Percentiles rank a stretch among this genome's conserved stretches.
Conservation (phyloP, 2,329 filamentous ascomycete genomes). For the Byssothecium circinans region DNA sequence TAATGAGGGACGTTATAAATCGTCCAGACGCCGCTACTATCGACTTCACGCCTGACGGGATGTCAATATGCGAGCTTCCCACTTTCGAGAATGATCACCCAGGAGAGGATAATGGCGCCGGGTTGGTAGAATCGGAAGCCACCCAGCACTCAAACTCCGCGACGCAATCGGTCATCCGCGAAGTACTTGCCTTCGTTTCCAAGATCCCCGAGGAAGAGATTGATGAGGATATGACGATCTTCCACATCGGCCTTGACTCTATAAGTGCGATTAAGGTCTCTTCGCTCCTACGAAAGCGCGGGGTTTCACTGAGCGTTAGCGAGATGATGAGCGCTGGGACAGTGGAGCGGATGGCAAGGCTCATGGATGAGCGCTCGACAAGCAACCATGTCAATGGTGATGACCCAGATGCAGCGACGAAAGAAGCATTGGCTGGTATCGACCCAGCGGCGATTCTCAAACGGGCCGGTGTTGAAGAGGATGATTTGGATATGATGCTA, state of each 20-base stretch:
- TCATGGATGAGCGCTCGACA: conserved; percentile 25
- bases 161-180: conserved; percentile 46
- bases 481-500: conserved; percentile 59
- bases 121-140: neutral
- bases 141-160: conserved; percentile 27
- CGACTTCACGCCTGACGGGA: conserved; percentile 52
- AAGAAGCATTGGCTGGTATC: conserved; percentile 41
- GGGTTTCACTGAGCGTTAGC: conserved; percentile 66
- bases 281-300: conserved; percentile 66
- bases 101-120: neutral
- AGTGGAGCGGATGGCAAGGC: conserved; percentile 63
- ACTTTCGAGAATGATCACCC: conserved; percentile 37
- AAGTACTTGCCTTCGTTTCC: conserved; percentile 60
- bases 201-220: conserved; percentile 62
- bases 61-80: conserved; percentile 68
- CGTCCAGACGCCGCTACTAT: conserved; percentile 57
- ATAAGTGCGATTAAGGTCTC: conserved; percentile 87
- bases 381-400: neutral
- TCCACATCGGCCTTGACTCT: conserved; percentile 85
- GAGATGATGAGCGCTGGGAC: conserved; percentile 70
- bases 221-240: conserved; percentile 65
- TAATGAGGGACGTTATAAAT: conserved; percentile 60
- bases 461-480: conserved; percentile 44
- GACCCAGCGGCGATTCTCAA: conserved; percentile 46
- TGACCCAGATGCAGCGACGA: conserved; percentile 7